These are phyloP conservation scores for Mychonastes homosphaera DNA, from an alignment of 139 green algal genomes.

Conservation along the genomic window DNA sequence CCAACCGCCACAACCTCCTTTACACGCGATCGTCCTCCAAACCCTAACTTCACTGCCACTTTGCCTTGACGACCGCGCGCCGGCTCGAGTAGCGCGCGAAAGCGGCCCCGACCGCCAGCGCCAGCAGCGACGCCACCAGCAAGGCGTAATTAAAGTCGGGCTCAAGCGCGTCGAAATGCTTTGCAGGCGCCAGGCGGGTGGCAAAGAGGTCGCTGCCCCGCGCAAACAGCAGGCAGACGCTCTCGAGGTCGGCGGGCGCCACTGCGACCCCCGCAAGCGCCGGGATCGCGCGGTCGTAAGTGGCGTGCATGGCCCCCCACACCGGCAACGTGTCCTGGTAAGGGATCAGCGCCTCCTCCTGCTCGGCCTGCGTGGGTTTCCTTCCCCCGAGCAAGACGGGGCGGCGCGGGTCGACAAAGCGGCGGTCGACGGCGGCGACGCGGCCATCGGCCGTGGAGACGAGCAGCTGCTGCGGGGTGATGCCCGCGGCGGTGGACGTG, in stretches of 20 bases:
- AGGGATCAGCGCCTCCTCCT: constrained; percentile 75
- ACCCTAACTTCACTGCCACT: constrained; percentile 62
- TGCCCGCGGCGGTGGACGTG: constrained; percentile 63
- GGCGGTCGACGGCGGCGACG: constrained; percentile 70
- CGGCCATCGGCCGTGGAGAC: constrained; percentile 64
- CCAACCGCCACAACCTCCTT: no score
- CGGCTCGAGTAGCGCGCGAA: constrained; percentile 30
- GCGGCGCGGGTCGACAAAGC: constrained; percentile 76
- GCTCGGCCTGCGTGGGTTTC: constrained; percentile 55
- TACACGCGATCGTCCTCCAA: no score
- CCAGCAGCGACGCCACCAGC: constrained; percentile 64
- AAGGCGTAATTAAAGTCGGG: constrained; percentile 88
- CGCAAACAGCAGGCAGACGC: not conserved
- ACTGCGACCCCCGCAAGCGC: not conserved
- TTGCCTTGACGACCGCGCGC: constrained; percentile 35
- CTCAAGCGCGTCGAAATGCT: constrained; percentile 73
- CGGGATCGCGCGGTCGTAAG: constrained; percentile 38
- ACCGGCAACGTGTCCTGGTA: constrained; percentile 62
- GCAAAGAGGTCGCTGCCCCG: constrained; percentile 67
- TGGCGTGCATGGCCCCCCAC: constrained; percentile 33
- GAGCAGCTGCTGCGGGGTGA: constrained; percentile 79
- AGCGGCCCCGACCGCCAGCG: constrained; percentile 34
- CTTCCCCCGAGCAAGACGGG: constrained; percentile 47
- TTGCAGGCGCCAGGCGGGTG: constrained; percentile 62
- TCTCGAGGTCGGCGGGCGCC: not conserved